A percentile compares a stretch with the other conserved stretches of the same genome.
These are phyloP conservation scores for Vitis hybrid DNA, from an alignment of 177 flowering plant genomes.

Conservation along the genomic window DNA sequence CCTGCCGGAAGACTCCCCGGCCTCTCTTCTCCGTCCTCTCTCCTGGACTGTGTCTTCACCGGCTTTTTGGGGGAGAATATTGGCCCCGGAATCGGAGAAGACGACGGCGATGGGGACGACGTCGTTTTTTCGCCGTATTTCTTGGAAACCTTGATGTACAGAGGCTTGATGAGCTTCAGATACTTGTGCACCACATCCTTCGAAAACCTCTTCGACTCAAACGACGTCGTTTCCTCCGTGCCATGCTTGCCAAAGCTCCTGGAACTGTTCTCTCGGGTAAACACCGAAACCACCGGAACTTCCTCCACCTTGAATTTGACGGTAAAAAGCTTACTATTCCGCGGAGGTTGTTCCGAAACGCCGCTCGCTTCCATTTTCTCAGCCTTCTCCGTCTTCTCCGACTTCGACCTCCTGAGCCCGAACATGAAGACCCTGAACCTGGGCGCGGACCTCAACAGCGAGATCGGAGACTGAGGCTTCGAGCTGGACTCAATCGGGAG, in stretches of 20 bases:
- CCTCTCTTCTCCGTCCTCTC: conserved; percentile 11
- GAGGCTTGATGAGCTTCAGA: conserved; percentile 45
- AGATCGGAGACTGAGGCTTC: conserved; percentile 42
- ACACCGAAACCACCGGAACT: conserved; percentile 3
- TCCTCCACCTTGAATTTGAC: conserved; percentile 23
- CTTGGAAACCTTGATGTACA: conserved; percentile 33
- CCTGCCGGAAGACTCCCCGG: conserved; percentile 19
- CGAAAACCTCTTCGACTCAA: conserved; percentile 18
- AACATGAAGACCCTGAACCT: conserved; percentile 30
- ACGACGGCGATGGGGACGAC: conserved; percentile 23
- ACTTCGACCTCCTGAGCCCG: conserved; percentile 17
- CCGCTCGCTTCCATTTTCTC: conserved; percentile 14
- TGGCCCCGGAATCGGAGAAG: conserved; percentile 27
- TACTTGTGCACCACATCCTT: conserved; percentile 35
- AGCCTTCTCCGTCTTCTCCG: conserved; percentile 13
- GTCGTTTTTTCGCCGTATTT: conserved; percentile 14
- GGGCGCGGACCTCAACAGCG: conserved; percentile 34
- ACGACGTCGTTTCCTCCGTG: neutral
- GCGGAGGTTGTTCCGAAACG: neutral
- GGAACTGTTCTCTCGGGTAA: conserved; percentile 27
- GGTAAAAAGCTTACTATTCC: conserved; percentile 18
- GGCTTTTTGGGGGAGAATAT: conserved; percentile 10
- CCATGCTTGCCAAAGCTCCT: conserved; percentile 12
- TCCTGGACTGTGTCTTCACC: neutral
- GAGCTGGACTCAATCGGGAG: conserved; percentile 33